Evolutionary conservation across 2,329 filamentous ascomycete genomes (phyloP).

Genomic region (Penicillium fuscoglaucum): DNA sequence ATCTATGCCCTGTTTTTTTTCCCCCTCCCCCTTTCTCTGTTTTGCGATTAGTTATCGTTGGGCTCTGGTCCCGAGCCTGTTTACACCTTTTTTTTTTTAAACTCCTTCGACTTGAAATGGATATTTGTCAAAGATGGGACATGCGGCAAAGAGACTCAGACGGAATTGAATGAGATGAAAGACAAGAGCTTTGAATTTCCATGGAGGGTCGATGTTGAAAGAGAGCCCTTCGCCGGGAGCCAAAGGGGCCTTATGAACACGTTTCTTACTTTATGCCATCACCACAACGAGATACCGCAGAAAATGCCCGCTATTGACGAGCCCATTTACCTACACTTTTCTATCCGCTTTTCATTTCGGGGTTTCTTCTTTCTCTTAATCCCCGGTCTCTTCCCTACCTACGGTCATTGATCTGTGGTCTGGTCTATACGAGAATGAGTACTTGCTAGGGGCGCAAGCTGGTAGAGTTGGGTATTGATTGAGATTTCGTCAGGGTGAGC

Average conservation of each 20-base stretch:
- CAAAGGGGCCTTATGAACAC: conserved; percentile 23
- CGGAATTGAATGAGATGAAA: conserved; percentile 13
- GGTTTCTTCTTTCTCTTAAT: not conserved
- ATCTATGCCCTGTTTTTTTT: conserved; percentile 18
- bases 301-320: conserved; percentile 39
- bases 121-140: conserved; percentile 12
- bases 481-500: not conserved
- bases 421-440: conserved; percentile 8
- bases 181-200: conserved; percentile 2
- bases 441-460: conserved; percentile 2
- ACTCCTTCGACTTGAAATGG: conserved; percentile 15
- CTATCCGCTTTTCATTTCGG: not conserved
- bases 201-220: conserved; percentile 11
- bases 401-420: not conserved
- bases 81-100: conserved; percentile 13
- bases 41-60: conserved; percentile 21
- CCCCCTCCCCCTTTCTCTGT: conserved; percentile 15
- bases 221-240: conserved; percentile 20
- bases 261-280: conserved; percentile 34
- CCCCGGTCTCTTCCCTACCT: not conserved
- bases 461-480: conserved; percentile 5
- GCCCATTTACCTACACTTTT: conserved; percentile 18
- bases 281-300: conserved; percentile 39
- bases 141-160: conserved; percentile 5
- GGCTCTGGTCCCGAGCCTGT: conserved; percentile 11